Percentiles rank a stretch among this genome's conserved stretches.
Evolutionary conservation across 106 monocot species (phyloP).

Genomic region (Platanthera guangdongensis): DNA sequence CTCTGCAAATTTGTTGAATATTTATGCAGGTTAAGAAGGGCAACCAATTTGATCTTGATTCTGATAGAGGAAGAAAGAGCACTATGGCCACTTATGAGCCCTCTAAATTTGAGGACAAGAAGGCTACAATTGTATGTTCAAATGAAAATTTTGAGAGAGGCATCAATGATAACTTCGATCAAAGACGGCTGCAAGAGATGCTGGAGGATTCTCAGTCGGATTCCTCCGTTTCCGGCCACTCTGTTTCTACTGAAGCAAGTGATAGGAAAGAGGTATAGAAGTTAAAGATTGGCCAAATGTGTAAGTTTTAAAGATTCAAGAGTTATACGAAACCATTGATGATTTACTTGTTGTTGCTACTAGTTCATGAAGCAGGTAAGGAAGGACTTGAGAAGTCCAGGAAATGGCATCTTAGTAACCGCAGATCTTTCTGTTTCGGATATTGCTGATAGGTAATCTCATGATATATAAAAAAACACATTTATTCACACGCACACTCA

Average conservation of each 20-base stretch:
- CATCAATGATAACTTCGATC: constrained; percentile 41
- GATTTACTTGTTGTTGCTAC: neutral
- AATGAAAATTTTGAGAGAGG: constrained; percentile 31
- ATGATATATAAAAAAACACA: constrained; percentile 3
- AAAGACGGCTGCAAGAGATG: constrained; percentile 82
- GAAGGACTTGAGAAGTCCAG: constrained; percentile 14
- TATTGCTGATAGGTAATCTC: constrained; percentile 30
- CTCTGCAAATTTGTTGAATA: neutral
- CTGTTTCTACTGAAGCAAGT: constrained; percentile 48
- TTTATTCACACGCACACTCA: neutral
- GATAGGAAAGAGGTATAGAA: constrained; percentile 60
- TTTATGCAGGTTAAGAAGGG: constrained; percentile 31
- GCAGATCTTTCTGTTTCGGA: constrained; percentile 25
- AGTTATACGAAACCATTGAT: no score
- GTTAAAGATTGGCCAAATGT: neutral
- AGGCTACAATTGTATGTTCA: constrained; percentile 10
- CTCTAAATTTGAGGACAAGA: constrained; percentile 18
- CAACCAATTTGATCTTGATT: constrained; percentile 8
- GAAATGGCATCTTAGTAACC: constrained; percentile 26
- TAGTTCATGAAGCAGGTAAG: constrained; percentile 32
- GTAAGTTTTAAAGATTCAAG: neutral
- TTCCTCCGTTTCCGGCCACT: constrained; percentile 47
- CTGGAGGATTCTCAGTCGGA: constrained; percentile 84
- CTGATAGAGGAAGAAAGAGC: constrained; percentile 17
- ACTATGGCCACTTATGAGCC: constrained; percentile 9